Percentiles rank a stretch among this genome's conserved stretches.
Evolutionary conservation across 345 rosid genomes (phyloP).

Genomic region (Triadica sebifera): DNA sequence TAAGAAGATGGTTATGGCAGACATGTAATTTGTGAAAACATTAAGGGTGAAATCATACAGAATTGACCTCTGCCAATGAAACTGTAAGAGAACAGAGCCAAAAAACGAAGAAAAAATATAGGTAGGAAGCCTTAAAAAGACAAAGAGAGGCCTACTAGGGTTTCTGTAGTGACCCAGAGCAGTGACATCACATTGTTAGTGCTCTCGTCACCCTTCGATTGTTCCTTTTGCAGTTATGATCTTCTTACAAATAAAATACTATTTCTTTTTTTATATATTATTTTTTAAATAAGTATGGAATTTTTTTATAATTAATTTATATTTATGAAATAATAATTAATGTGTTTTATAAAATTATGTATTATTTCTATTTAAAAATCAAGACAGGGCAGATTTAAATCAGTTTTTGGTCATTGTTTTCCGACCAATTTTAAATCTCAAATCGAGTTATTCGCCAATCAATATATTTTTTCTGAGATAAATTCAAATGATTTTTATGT

Average conservation of each 20-base stretch:
- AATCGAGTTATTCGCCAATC: too few species aligned
- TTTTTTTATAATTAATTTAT: too few species aligned
- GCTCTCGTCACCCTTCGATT: slow-evolving; percentile 23
- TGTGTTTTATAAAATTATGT: too few species aligned
- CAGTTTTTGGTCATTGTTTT: too few species aligned
- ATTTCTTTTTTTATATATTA: too few species aligned
- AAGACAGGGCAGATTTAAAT: too few species aligned
- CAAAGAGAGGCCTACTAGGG: neutral
- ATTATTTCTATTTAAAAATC: too few species aligned
- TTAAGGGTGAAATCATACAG: neutral
- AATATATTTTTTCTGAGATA: too few species aligned
- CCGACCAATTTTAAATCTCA: too few species aligned
- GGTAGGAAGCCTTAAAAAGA: neutral
- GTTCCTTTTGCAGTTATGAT: slow-evolving; percentile 31
- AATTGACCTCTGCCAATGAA: slow-evolving; percentile 20
- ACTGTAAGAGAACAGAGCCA: neutral
- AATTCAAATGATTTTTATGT: too few species aligned
- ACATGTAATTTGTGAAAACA: neutral
- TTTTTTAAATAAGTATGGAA: too few species aligned
- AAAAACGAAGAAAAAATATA: neutral
- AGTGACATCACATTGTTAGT: slow-evolving; percentile 16
- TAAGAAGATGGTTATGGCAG: slow-evolving; percentile 5
- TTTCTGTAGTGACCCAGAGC: slow-evolving; percentile 9
- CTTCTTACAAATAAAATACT: neutral
- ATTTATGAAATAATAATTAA: too few species aligned